phyloP scores from a whole-genome alignment of 169 alveolate species.

The Eimeria acervulina region DNA sequence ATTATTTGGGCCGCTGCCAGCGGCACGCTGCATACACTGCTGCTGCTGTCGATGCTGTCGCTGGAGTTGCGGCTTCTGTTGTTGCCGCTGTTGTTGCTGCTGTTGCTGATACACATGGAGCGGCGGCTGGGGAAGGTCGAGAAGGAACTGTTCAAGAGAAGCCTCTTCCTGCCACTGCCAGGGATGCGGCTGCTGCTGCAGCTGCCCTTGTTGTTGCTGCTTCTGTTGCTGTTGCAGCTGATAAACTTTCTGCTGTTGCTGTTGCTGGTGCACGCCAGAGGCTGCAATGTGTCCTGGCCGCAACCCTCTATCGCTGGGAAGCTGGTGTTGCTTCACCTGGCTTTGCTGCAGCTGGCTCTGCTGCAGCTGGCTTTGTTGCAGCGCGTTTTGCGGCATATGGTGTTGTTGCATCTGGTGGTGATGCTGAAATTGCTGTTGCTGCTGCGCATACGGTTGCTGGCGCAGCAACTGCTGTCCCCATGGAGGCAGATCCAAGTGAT shows the following conservation, averaged over 20 bases:
- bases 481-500: background rate
- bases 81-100: conserved; percentile 18
- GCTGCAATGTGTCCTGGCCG: background rate
- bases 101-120: background rate
- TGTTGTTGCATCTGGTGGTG: background rate
- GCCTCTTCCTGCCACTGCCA: conserved; percentile 56
- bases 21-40: conserved; percentile 30
- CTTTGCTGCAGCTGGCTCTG: background rate
- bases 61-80: background rate
- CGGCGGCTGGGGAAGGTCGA: conserved; percentile 46
- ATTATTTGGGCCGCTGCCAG: background rate
- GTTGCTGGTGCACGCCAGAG: background rate
- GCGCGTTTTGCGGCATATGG: conserved; percentile 3
- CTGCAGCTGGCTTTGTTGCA: background rate
- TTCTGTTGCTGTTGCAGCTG: background rate
- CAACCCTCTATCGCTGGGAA: background rate
- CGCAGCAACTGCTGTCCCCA: conserved; percentile 17
- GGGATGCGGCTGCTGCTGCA: conserved; percentile 5
- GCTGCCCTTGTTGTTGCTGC: conserved; percentile 19
- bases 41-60: conserved; percentile 27
- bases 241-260: conserved; percentile 13
- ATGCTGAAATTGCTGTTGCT: background rate
- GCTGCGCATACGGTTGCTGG: background rate
- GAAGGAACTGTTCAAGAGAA: conserved; percentile 47
- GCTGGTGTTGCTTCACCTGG: background rate